Conservation (phyloP, 2,329 filamentous ascomycete genomes). For the Cladosporium sp. region DNA sequence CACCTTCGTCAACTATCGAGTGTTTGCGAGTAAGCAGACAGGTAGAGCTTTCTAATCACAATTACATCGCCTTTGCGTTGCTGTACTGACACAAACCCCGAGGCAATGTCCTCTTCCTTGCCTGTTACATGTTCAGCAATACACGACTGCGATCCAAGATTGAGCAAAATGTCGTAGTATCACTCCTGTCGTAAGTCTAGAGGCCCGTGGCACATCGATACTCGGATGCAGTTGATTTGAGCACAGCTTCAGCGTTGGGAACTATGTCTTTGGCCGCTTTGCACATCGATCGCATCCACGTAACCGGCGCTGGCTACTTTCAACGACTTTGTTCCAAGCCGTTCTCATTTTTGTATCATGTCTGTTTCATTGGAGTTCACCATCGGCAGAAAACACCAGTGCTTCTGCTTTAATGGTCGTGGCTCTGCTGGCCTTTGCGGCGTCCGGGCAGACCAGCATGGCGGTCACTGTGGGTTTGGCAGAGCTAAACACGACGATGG, state of each 20-base stretch:
- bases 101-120: conserved; percentile 9
- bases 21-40: conserved; percentile 28
- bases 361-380: neutral
- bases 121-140: neutral
- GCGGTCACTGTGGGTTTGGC: conserved; percentile 17
- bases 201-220: neutral
- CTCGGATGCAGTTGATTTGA: neutral
- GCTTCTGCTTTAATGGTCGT: conserved; percentile 12
- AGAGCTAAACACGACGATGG: conserved; percentile 25
- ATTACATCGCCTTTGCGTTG: neutral
- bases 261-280: neutral
- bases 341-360: conserved; percentile 15
- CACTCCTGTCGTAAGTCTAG: neutral
- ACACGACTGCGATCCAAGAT: neutral
- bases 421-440: conserved; percentile 16
- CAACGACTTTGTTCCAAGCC: conserved; percentile 16
- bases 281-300: neutral
- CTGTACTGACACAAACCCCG: neutral
- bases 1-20: conserved; percentile 25
- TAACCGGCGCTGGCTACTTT: conserved; percentile 16
- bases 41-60: conserved; percentile 31
- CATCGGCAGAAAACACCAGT: neutral
- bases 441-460: conserved; percentile 19
- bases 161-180: neutral
- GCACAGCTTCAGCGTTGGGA: conserved; percentile 1